phyloP scores from a whole-genome alignment of 441 rosid genomes.

The Euphorbia celastroides region DNA sequence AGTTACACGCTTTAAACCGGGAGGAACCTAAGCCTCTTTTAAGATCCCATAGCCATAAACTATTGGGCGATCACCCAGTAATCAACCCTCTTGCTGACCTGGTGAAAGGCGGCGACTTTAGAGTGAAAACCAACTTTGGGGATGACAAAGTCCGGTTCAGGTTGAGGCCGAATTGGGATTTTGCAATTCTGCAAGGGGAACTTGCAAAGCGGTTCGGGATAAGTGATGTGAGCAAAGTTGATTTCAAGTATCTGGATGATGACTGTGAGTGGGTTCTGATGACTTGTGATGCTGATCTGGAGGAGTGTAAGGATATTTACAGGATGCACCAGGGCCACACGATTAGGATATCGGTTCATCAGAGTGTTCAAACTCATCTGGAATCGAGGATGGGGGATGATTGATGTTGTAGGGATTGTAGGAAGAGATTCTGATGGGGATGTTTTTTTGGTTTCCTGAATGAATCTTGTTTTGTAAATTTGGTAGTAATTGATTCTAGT shows the following conservation, averaged over 20 bases:
- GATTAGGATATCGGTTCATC: slow-evolving; percentile 53
- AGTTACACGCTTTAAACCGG: slow-evolving; percentile 37
- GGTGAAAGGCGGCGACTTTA: slow-evolving; percentile 22
- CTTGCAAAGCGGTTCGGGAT: slow-evolving; percentile 48
- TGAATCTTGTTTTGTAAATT: slow-evolving; percentile 14
- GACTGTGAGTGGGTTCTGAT: slow-evolving; percentile 87
- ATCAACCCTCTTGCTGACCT: slow-evolving; percentile 32
- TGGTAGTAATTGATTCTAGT: slow-evolving; percentile 9
- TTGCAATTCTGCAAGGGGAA: slow-evolving; percentile 32
- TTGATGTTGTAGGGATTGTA: too few relatives aligned
- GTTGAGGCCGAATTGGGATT: slow-evolving; percentile 35
- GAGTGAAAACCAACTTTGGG: slow-evolving; percentile 34
- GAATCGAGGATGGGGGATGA: slow-evolving; percentile 14
- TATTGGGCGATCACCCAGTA: slow-evolving; percentile 37
- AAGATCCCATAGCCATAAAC: slow-evolving; percentile 64
- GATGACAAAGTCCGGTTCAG: slow-evolving; percentile 38
- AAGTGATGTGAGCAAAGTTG: slow-evolving; percentile 37
- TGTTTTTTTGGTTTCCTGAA: slow-evolving; percentile 6
- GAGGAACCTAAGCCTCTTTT: slow-evolving; percentile 44
- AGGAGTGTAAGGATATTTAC: slow-evolving; percentile 77
- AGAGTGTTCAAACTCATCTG: slow-evolving; percentile 28
- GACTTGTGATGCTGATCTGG: slow-evolving; percentile 88
- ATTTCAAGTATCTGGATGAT: slow-evolving; percentile 84
- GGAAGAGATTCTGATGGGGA: slow-evolving; percentile 16
- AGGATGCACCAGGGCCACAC: slow-evolving; percentile 42